A percentile compares a stretch with the other conserved stretches of the same genome.
Evolutionary conservation across 2,329 filamentous ascomycete species (phyloP).

Genomic region (Camillea tinctor): DNA sequence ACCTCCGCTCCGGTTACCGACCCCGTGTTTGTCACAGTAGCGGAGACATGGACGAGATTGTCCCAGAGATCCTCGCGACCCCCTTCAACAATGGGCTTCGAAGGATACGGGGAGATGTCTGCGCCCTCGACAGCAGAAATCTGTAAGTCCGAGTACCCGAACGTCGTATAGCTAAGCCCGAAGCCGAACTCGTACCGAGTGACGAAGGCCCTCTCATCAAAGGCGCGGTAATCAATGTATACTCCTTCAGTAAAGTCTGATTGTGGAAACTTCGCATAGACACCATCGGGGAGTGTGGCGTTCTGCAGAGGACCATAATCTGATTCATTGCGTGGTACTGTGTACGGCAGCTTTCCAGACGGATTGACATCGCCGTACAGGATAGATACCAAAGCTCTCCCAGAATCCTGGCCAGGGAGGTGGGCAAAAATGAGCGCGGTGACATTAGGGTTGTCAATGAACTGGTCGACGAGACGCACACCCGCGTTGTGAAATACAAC

Average conservation of each 20-base stretch:
- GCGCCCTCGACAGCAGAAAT: conserved; percentile 17
- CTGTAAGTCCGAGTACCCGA: conserved; percentile 51
- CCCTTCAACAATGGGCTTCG: conserved; percentile 40
- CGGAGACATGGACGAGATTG: conserved; percentile 49
- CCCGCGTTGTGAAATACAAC: conserved; percentile 64
- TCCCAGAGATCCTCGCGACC: conserved; percentile 49
- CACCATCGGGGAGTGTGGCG: conserved; percentile 43
- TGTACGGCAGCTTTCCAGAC: conserved; percentile 49
- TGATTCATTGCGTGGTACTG: conserved; percentile 45
- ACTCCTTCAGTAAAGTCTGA: conserved; percentile 55
- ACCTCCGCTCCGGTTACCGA: conserved; percentile 61
- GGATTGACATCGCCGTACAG: conserved; percentile 61
- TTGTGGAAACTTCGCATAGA: conserved; percentile 30
- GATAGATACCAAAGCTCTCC: conserved; percentile 70
- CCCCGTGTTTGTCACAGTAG: conserved; percentile 66
- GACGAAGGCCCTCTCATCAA: conserved; percentile 55
- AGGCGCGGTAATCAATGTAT: conserved; percentile 65
- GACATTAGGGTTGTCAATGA: conserved; percentile 65
- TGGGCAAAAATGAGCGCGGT: conserved; percentile 65
- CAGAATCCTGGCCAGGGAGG: conserved; percentile 54
- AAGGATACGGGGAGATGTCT: conserved; percentile 36
- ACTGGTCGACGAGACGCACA: conserved; percentile 56
- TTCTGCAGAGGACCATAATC: conserved; percentile 44
- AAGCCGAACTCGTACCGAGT: conserved; percentile 66
- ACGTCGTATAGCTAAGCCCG: conserved; percentile 67